A percentile compares a stretch with the other conserved stretches of the same genome.
Evolutionary conservation across 1,139 yeast genomes (phyloP).

Genomic region (Candida sanyaensis): DNA sequence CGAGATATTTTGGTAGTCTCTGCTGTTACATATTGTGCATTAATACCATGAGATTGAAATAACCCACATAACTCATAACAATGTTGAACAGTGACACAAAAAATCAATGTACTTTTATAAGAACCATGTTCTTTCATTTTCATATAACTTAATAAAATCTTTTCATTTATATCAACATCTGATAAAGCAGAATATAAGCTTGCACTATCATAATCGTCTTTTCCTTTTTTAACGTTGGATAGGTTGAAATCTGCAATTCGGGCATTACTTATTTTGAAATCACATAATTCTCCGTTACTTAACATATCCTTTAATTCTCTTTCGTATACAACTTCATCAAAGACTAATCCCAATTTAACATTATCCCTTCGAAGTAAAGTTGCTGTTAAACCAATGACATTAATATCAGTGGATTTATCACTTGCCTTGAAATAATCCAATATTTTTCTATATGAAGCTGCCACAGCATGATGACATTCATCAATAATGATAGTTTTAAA

Average conservation of each 20-base stretch:
- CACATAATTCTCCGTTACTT: constrained; percentile 65
- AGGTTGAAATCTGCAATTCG: constrained; percentile 44
- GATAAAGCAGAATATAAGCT: constrained; percentile 60
- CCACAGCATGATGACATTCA: constrained; percentile 94
- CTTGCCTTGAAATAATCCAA: constrained; percentile 60
- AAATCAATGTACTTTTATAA: constrained; percentile 68
- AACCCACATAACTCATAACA: constrained; percentile 55
- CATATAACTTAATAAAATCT: constrained; percentile 51
- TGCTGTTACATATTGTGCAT: constrained; percentile 76
- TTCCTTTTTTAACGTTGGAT: constrained; percentile 25
- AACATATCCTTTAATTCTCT: constrained; percentile 70
- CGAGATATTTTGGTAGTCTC: constrained; percentile 59
- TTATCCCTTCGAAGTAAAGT: constrained; percentile 73
- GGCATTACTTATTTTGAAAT: constrained; percentile 66
- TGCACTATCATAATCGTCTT: constrained; percentile 57
- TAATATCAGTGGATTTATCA: constrained; percentile 40
- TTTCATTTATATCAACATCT: constrained; percentile 32
- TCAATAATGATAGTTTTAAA: constrained; percentile 80
- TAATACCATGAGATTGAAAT: constrained; percentile 61
- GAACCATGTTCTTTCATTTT: constrained; percentile 35
- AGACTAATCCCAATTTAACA: constrained; percentile 54
- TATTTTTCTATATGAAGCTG: constrained; percentile 62
- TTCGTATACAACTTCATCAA: constrained; percentile 78
- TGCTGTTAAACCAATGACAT: constrained; percentile 86
- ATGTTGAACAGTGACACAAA: constrained; percentile 76